Percentiles rank a stretch among this genome's conserved stretches.
These are phyloP conservation scores for Phytophthora aleatoria DNA, from an alignment of 352 stramenopile genomes.

Conservation along the genomic window DNA sequence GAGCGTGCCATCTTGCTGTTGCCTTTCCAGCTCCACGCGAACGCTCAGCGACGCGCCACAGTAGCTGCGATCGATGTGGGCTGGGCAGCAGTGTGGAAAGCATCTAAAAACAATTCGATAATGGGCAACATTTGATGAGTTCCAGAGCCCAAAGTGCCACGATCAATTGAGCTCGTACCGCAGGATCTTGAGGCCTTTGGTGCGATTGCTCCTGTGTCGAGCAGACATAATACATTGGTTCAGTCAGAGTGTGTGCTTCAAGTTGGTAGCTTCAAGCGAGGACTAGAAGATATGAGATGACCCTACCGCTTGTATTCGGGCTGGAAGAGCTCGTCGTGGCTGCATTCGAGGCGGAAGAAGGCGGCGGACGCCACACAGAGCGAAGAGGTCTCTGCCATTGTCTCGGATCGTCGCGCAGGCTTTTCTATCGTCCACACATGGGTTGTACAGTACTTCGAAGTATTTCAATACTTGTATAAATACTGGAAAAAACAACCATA, in stretches of 20 bases:
- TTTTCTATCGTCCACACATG: too few relatives aligned
- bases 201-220: constrained; percentile 60
- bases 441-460: too few relatives aligned
- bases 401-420: too few relatives aligned
- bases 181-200: constrained; percentile 76
- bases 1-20: neutral
- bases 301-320: constrained; percentile 68
- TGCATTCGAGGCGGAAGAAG: constrained; percentile 6
- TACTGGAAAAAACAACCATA: too few relatives aligned
- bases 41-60: constrained; percentile 64
- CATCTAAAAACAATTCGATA: constrained; percentile 12
- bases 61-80: constrained; percentile 75
- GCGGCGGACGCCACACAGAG: neutral
- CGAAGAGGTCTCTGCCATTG: too few relatives aligned
- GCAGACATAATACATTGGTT: neutral
- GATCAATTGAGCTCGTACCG: constrained; percentile 5
- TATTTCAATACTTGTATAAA: too few relatives aligned
- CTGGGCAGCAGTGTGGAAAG: constrained; percentile 74
- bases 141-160: too few relatives aligned
- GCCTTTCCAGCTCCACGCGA: neutral
- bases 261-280: too few relatives aligned
- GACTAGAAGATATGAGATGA: neutral
- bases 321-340: constrained; percentile 2
- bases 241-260: neutral
- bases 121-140: too few relatives aligned